Base-by-base conservation (phyloP, 2,329 filamentous ascomycete genomes). In the Eutypa lata region DNA sequence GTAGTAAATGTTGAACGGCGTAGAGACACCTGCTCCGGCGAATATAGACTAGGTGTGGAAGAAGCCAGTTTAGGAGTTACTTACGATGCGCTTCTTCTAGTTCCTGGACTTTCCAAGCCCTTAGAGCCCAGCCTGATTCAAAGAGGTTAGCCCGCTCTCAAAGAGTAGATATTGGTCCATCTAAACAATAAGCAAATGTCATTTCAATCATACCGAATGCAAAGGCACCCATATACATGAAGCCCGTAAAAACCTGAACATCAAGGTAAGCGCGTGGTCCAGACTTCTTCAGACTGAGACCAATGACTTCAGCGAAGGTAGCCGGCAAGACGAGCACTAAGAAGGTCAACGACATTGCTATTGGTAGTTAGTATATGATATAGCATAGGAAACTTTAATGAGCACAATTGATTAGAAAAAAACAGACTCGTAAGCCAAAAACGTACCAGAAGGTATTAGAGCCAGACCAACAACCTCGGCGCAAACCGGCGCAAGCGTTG, bases 391-490 rank as follows among this genome's bases (percentile, higher is more conserved):
- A 43, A 37, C 16, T 31, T 11, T 24, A 16, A n/a, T 38, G 37
- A n/a, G n/a, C n/a, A n/a, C n/a, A n/a, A n/a, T n/a, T n/a, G n/a
- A n/a, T n/a, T n/a, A n/a, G n/a, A n/a, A n/a, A n/a, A n/a, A n/a
- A n/a, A n/a, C n/a, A n/a, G n/a, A n/a, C n/a, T n/a, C n/a, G n/a
- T n/a, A n/a, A 38, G 16, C 2, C 7, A 16, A 38, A 16, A 7
- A 54, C 68, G 58, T 57, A 60, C 82, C 83, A 13, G 86, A 83
- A 1, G 89, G 87, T 2, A 92, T 76, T 42, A 88, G 72, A 53
- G 80, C 79, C 4, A 93, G 68, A 0, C 89, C 89, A 28, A 92
- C 82, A 1, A 93, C 82, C 68, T 93, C 89, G 2, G 87, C 87
- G 5, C 81, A 81, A 7, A 92, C 83, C 0, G 89, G 88, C 0